Evolutionary conservation across 345 rosid species (phyloP), one percentile per base, ranked within the genome.

Genomic region (Eucalyptus pauciflora): DNA sequence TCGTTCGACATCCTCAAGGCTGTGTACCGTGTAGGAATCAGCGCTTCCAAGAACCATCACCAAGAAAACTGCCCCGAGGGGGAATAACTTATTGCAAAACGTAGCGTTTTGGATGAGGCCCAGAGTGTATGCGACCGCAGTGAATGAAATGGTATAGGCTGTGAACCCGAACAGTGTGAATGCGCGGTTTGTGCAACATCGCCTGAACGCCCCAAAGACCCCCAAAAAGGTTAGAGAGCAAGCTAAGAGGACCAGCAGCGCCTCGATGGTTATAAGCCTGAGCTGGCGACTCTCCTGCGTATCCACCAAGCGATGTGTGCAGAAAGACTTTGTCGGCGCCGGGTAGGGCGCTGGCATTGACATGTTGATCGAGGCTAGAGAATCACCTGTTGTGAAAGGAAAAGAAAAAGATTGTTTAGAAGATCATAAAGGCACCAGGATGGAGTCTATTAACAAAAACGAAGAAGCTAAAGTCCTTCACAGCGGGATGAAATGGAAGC

Each of bases 261-360:
- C 62, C 13, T 4, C 29, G 62, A 56, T 56, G 6, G 29, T 1
- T 9, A 1, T 24, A 56, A 56, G 0, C 62, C 6, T 56, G 62
- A 2, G 13, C 13, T 10, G 13, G 62, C 1, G 13, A 56, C 62
- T 56, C 13, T 2, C 29, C 62, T 22, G 13, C 62, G 6, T 4
- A 56, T 56, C 13, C 13, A 56, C 62, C 29, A 0, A 10, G 3
- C 12, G 29, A 22, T 22, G 29, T 22, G 13, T 4, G 62, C 27
- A 56, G 62, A 1, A 22, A 56, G 62, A 27, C 27, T 22, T 29
- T 54, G 27, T 4, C 27, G 2, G 29, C 20, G 60, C 10, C 27
- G 2, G 29, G 62, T 4, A 22, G 13, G 62, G 62, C 13, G 62
- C 13, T 24, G 27, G 62, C 62, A 9, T 22, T 56, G 62, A 56